A percentile compares a stretch with the other conserved stretches of the same genome.
phyloP scores from a whole-genome alignment of 140 eudicot genomes.

The Ambrosia hybrid region DNA sequence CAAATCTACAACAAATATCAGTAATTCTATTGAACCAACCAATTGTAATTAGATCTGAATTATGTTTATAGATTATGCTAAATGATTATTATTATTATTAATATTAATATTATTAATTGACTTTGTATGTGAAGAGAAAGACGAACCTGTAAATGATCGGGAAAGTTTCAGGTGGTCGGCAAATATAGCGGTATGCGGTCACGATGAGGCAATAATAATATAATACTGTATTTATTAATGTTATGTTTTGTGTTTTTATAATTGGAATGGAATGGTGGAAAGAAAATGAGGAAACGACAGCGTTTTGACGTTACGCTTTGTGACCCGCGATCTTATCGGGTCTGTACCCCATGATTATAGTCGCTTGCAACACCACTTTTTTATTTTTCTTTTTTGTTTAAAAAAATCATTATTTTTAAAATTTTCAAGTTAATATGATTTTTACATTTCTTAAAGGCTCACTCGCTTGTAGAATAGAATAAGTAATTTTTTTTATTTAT shows the following conservation, averaged over 20 bases:
- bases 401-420: no score
- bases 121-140: not conserved
- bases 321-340: not conserved
- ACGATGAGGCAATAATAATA: slow-evolving; percentile 5
- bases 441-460: no score
- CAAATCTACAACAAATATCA: slow-evolving; percentile 15
- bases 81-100: not conserved
- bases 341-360: not conserved
- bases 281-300: slow-evolving; percentile 2
- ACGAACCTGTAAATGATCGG: slow-evolving; percentile 37
- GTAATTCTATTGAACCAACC: slow-evolving; percentile 4
- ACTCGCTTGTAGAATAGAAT: no score
- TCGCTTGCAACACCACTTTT: not conserved
- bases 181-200: slow-evolving; percentile 26
- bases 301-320: not conserved
- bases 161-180: slow-evolving; percentile 22
- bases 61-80: not conserved
- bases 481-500: no score
- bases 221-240: not conserved
- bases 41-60: slow-evolving; percentile 12
- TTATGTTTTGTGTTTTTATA: slow-evolving; percentile 2
- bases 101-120: no score
- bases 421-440: no score
- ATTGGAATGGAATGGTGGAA: slow-evolving; percentile 17
- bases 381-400: no score